These are phyloP conservation scores for Oropetium thomaeum DNA, from an alignment of 176 grass and related monocot species.

Conservation along the genomic window DNA sequence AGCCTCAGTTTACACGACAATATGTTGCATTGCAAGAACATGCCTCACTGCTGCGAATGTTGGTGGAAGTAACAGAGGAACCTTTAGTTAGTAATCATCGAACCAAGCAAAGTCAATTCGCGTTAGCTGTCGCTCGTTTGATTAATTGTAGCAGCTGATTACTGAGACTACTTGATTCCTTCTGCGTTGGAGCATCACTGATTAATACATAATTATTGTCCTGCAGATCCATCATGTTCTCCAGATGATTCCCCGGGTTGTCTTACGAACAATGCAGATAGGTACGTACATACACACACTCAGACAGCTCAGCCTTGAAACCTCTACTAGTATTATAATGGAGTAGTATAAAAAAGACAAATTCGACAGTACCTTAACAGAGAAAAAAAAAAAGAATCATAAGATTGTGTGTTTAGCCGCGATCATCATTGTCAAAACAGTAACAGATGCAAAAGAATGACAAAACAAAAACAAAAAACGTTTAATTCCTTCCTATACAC, in stretches of 20 bases:
- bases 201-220: neutral
- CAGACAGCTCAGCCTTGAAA: neutral
- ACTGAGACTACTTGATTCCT: neutral
- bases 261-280: neutral
- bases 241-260: neutral
- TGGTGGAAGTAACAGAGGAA: neutral
- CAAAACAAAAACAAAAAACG: slow-evolving; percentile 6
- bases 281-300: neutral
- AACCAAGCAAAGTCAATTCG: slow-evolving; percentile 10
- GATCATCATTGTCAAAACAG: slow-evolving; percentile 21
- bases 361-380: neutral
- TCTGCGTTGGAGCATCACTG: slow-evolving; percentile 24
- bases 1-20: neutral
- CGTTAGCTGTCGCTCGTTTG: neutral
- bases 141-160: neutral
- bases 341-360: neutral
- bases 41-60: neutral
- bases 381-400: neutral
- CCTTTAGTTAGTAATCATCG: neutral
- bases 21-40: neutral
- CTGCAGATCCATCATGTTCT: neutral
- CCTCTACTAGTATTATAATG: neutral
- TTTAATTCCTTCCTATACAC: slow-evolving; percentile 50
- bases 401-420: slow-evolving; percentile 9
- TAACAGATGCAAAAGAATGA: slow-evolving; percentile 34